Evolutionary conservation across 1,139 yeast genomes (phyloP).

Genomic region (Yamadazyma mexicana): DNA sequence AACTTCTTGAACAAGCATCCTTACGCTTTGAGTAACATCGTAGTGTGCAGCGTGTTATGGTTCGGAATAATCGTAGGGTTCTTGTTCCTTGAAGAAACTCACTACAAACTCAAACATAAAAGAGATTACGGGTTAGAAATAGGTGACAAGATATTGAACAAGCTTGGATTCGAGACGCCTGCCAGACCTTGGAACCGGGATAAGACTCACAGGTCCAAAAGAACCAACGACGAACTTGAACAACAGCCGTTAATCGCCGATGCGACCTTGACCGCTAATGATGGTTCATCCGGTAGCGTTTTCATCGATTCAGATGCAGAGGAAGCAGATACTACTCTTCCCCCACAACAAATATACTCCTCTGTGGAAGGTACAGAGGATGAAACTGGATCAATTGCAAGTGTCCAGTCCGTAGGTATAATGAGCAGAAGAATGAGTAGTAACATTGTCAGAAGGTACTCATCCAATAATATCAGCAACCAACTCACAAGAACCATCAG

Average conservation of each 20-base stretch:
- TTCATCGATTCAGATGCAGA: slow-evolving; percentile 5
- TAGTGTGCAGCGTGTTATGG: slow-evolving; percentile 46
- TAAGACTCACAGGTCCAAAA: not conserved
- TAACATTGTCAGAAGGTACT: slow-evolving; percentile 42
- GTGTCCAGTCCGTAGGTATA: slow-evolving; percentile 24
- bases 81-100: slow-evolving; percentile 64
- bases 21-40: slow-evolving; percentile 60
- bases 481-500: slow-evolving; percentile 14
- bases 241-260: slow-evolving; percentile 1
- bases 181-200: slow-evolving; percentile 14
- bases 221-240: not conserved
- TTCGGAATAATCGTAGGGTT: slow-evolving; percentile 41
- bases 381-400: slow-evolving; percentile 13
- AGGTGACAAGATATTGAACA: slow-evolving; percentile 45
- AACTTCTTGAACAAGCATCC: slow-evolving; percentile 34
- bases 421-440: slow-evolving; percentile 38
- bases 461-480: slow-evolving; percentile 20
- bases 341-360: slow-evolving; percentile 16
- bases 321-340: slow-evolving; percentile 6
- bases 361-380: slow-evolving; percentile 10
- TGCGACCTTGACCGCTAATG: not conserved
- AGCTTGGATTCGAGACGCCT: slow-evolving; percentile 28
- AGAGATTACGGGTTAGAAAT: slow-evolving; percentile 53
- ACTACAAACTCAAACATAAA: slow-evolving; percentile 38
- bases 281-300: not conserved